Conservation (phyloP, 2,329 filamentous ascomycete genomes). For the Mollisia scopiformis region DNA sequence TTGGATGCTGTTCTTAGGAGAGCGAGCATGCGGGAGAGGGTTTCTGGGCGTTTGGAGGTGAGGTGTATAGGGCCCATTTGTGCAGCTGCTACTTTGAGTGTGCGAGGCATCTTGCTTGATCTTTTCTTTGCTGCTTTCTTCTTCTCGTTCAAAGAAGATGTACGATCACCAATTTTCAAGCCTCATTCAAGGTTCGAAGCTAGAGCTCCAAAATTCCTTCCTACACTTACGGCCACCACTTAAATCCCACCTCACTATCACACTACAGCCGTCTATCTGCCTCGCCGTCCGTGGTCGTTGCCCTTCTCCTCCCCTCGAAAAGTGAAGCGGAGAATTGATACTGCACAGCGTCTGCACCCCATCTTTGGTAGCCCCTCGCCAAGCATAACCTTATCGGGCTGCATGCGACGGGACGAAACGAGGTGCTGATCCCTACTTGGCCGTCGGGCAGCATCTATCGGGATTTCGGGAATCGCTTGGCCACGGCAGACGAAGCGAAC, state of each 20-base stretch:
- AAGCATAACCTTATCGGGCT: not conserved
- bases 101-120: slow-evolving; percentile 40
- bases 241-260: not conserved
- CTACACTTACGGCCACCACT: not conserved
- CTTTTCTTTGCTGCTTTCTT: not conserved
- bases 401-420: not conserved
- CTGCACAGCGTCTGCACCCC: not conserved
- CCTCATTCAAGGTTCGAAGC: not conserved
- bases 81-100: slow-evolving; percentile 53
- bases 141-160: not conserved
- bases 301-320: not conserved
- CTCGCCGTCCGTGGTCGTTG: not conserved
- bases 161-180: slow-evolving; percentile 1
- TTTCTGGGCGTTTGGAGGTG: slow-evolving; percentile 44
- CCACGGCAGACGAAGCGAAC: not conserved
- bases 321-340: not conserved
- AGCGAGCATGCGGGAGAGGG: slow-evolving; percentile 50
- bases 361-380: not conserved
- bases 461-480: not conserved
- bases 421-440: slow-evolving; percentile 1
- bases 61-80: slow-evolving; percentile 54
- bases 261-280: not conserved
- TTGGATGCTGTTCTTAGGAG: slow-evolving; percentile 50
- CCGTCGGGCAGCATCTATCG: not conserved
- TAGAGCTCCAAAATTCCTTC: not conserved